Evolutionary conservation across 2,329 filamentous ascomycete species (phyloP).

Genomic region (Penicillium sp.): DNA sequence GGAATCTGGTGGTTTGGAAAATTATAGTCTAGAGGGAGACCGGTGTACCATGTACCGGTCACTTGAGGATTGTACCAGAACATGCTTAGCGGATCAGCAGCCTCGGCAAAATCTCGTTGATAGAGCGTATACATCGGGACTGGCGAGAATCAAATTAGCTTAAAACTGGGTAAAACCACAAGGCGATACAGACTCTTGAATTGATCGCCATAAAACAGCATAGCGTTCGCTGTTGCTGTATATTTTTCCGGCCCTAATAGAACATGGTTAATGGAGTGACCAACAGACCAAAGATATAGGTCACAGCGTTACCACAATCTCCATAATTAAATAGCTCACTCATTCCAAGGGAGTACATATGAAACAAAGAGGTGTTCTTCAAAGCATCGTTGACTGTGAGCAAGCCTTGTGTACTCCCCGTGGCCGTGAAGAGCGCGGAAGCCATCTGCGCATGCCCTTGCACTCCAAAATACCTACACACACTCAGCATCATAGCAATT

Average conservation of each 20-base stretch:
- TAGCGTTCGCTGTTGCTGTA: constrained; percentile 1
- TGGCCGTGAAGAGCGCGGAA: neutral
- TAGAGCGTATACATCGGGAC: constrained; percentile 2
- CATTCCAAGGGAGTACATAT: neutral
- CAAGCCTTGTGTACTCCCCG: neutral
- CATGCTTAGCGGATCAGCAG: neutral
- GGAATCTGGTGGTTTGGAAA: neutral
- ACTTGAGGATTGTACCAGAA: constrained; percentile 3
- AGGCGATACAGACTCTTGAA: neutral
- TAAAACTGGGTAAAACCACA: no score
- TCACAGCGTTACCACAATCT: neutral
- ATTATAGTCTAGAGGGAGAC: neutral
- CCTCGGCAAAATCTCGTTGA: neutral
- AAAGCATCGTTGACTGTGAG: neutral
- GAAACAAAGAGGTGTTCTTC: neutral
- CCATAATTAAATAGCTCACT: neutral
- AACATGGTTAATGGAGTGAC: no score
- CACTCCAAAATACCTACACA: neutral
- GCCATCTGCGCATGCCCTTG: neutral
- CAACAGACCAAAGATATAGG: no score
- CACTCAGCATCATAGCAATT: neutral
- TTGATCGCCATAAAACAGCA: neutral
- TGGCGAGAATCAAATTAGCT: neutral
- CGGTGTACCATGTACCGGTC: neutral
- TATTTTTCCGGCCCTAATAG: neutral